Evolutionary conservation across 2,329 filamentous ascomycete genomes (phyloP), one percentile per base, ranked within the genome.

Genomic region (Alternaria arborescens): DNA sequence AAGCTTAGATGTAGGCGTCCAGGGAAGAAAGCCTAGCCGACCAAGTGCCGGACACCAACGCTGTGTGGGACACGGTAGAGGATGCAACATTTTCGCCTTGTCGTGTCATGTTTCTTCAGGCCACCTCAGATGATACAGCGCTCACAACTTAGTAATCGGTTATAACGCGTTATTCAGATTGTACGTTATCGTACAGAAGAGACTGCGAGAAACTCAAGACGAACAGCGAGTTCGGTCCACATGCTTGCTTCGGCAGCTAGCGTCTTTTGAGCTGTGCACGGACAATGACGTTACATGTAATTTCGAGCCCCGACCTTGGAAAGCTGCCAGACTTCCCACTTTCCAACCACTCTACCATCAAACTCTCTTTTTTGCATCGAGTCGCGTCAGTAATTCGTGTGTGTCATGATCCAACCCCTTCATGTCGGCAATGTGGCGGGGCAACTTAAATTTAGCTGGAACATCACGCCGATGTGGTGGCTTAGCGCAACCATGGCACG

Each of bases 371-470:
- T 50, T 38, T 26, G 10, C 54, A 36, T 28, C 18, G 10, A 34
- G 18, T 42, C 34, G 41, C 44, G 24, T 51, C 36, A 56, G 30
- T 24, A n/a, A 24, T 52, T 26, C 14, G 28, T 11, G 24, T 14
- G 10, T 36, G 22, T 8, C 16, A 38, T 12, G 34, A 16, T 32
- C 30, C 16, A 18, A 44, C 36, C 26, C 38, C 20, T 34, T 22
- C 20, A 28, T 30, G 10, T 11, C 46, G 16, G 24, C 54, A 40
- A 34, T 57, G 46, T 32, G 54, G 54, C 46, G 36, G 46, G 26
- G 54, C 18, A 34, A 34, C 28, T 57, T 38, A 30, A 32, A 51
- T 20, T 57, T 57, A 57, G 54, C 38, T 57, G 54, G 41, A 32
- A 46, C 54, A 34, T 20, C 24, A 18, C 14, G 54, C 20, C 30